Percentiles rank a stretch among this genome's conserved stretches.
These are phyloP conservation scores for Mycena citricolor DNA, from an alignment of 1,284 basidiomycete species.

Conservation along the genomic window DNA sequence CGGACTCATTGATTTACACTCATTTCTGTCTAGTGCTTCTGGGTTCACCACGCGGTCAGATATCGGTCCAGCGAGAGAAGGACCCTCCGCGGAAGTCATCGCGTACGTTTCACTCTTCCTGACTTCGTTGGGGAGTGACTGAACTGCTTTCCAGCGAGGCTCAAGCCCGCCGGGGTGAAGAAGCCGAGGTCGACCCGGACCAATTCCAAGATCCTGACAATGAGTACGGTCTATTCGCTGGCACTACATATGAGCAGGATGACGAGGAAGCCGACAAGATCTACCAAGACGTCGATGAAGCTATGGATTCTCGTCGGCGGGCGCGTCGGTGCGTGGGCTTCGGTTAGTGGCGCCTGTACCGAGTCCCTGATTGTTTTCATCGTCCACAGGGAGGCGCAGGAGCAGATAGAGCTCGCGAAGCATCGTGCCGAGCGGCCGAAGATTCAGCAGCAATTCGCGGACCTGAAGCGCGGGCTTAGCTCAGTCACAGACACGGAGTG, in stretches of 20 bases:
- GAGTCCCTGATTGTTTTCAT: constrained; percentile 33
- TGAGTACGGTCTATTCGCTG: constrained; percentile 94
- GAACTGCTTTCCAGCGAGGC: constrained; percentile 56
- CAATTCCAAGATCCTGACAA: constrained; percentile 97
- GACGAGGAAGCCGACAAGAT: constrained; percentile 97
- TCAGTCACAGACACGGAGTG: constrained; percentile 90
- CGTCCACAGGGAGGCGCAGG: constrained; percentile 66
- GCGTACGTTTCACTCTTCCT: constrained; percentile 53
- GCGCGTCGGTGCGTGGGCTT: constrained; percentile 67
- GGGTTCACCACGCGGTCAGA: constrained; percentile 98
- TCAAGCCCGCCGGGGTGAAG: constrained; percentile 82
- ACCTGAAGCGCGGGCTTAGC: constrained; percentile 88
- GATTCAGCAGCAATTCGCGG: constrained; percentile 92
- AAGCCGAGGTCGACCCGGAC: constrained; percentile 82
- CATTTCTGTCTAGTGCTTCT: constrained; percentile 65
- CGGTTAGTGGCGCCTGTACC: constrained; percentile 39
- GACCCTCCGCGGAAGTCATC: constrained; percentile 84
- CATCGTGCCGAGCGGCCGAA: constrained; percentile 82
- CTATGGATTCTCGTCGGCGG: constrained; percentile 86
- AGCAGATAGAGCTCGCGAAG: constrained; percentile 70
- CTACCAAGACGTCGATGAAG: constrained; percentile 86
- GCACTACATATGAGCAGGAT: constrained; percentile 94
- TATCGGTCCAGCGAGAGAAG: constrained; percentile 97
- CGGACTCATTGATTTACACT: constrained; percentile 1
- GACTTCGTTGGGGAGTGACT: constrained; percentile 5